phyloP scores from a whole-genome alignment of 2,329 filamentous ascomycete genomes.

The Cladosporium sp. region DNA sequence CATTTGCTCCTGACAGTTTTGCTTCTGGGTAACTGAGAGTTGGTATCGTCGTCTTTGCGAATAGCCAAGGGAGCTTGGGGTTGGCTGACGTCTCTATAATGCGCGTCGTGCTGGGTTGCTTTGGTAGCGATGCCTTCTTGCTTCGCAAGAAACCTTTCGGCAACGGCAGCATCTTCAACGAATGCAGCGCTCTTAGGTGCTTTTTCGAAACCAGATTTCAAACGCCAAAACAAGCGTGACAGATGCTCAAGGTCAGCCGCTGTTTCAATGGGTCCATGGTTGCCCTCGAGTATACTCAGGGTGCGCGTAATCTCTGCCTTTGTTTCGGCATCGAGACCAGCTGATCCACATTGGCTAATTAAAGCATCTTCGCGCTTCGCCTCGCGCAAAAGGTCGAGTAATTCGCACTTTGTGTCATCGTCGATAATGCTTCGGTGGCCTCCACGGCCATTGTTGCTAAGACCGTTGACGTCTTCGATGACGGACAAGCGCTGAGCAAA shows the following conservation, averaged over 20 bases:
- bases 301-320: slow-evolving; percentile 16
- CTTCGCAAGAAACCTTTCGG: slow-evolving; percentile 14
- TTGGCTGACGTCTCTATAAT: not conserved
- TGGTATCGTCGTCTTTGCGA: slow-evolving; percentile 1
- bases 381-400: slow-evolving; percentile 15
- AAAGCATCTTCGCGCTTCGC: slow-evolving; percentile 13
- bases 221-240: slow-evolving; percentile 15
- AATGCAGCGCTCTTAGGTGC: slow-evolving; percentile 11
- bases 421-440: not conserved
- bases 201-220: slow-evolving; percentile 15
- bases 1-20: slow-evolving; percentile 21
- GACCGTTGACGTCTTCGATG: slow-evolving; percentile 8
- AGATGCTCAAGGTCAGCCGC: slow-evolving; percentile 16
- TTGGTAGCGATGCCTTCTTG: not conserved
- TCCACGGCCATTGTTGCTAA: not conserved
- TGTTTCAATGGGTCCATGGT: slow-evolving; percentile 10
- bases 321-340: slow-evolving; percentile 11
- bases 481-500: slow-evolving; percentile 14
- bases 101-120: not conserved
- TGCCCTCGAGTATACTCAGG: slow-evolving; percentile 22
- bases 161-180: slow-evolving; percentile 13
- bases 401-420: slow-evolving; percentile 11
- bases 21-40: slow-evolving; percentile 1
- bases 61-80: not conserved
- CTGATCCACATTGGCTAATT: slow-evolving; percentile 10